phyloP scores from a whole-genome alignment of 192 early-diverging fungal genomes.

The Mortierella claussenii region DNA sequence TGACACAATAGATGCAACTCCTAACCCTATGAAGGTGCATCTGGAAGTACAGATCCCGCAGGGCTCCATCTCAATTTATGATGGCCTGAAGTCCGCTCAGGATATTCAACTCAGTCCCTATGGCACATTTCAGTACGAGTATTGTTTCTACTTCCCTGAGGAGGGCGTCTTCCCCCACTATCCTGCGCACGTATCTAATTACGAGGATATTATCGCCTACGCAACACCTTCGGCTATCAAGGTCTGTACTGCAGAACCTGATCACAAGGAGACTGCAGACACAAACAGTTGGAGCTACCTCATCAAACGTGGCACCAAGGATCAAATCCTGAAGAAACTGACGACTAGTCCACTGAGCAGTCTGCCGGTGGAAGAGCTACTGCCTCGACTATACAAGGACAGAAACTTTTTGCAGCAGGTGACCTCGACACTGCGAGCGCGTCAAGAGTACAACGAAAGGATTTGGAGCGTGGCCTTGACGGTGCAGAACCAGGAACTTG shows the following conservation, averaged over 20 bases:
- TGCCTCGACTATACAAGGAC: constrained; percentile 33
- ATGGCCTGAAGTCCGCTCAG: constrained; percentile 21
- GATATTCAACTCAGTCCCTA: constrained; percentile 25
- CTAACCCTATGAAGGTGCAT: constrained; percentile 44
- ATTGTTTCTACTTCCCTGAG: constrained; percentile 61
- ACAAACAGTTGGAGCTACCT: constrained; percentile 21
- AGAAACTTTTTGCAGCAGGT: constrained; percentile 26
- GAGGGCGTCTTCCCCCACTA: constrained; percentile 51
- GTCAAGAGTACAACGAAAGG: constrained; percentile 20
- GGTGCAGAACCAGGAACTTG: constrained; percentile 20
- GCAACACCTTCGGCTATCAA: constrained; percentile 20
- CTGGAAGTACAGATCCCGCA: constrained; percentile 57
- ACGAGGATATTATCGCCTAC: constrained; percentile 35
- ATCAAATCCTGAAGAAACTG: constrained; percentile 23
- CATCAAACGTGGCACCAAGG: constrained; percentile 27
- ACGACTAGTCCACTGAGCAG: constrained; percentile 14
- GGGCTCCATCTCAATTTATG: constrained; percentile 53
- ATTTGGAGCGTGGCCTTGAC: constrained; percentile 47
- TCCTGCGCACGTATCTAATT: constrained; percentile 48
- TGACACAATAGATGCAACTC: constrained; percentile 57
- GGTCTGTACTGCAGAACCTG: constrained; percentile 20
- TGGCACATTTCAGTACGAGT: constrained; percentile 40
- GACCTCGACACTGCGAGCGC: constrained; percentile 32
- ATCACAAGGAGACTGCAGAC: constrained; percentile 13
- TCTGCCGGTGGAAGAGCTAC: constrained; percentile 11